Conservation (phyloP, 2,329 filamentous ascomycete species). For the Aspergillus carbonarius region DNA sequence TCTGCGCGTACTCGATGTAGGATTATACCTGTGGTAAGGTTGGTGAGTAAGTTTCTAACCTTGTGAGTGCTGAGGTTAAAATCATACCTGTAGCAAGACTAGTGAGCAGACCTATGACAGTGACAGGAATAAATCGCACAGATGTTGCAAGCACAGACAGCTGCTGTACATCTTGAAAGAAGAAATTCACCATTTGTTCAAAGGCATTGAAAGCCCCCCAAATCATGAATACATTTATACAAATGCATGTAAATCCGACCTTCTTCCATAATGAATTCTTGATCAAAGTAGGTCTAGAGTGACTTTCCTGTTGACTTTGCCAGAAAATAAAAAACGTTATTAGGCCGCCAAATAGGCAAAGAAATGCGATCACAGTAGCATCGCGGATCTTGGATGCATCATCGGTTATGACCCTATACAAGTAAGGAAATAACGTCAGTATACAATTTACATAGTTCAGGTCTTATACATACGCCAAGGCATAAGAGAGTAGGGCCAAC, state of each 20-base stretch:
- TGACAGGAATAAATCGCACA: background rate
- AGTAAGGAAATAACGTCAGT: no score
- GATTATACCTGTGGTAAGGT: background rate
- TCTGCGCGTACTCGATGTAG: background rate
- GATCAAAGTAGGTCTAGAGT: background rate
- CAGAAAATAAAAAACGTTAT: no score
- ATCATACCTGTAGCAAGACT: background rate
- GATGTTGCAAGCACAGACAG: background rate
- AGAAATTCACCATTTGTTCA: background rate
- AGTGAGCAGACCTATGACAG: background rate
- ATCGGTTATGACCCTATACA: background rate
- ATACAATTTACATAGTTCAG: no score
- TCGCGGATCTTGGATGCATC: background rate
- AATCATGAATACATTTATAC: background rate
- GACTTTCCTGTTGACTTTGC: background rate
- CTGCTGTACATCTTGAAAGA: background rate
- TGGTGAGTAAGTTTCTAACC: no score
- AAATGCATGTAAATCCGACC: background rate
- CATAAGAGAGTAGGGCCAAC: background rate
- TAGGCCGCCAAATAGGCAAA: no score
- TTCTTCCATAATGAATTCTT: background rate
- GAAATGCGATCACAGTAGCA: background rate
- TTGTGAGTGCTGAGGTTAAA: no score
- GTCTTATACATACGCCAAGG: background rate
- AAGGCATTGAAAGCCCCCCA: background rate